Base-by-base conservation (phyloP, 2,329 filamentous ascomycete genomes). In the Plenodomus lindquistii region DNA sequence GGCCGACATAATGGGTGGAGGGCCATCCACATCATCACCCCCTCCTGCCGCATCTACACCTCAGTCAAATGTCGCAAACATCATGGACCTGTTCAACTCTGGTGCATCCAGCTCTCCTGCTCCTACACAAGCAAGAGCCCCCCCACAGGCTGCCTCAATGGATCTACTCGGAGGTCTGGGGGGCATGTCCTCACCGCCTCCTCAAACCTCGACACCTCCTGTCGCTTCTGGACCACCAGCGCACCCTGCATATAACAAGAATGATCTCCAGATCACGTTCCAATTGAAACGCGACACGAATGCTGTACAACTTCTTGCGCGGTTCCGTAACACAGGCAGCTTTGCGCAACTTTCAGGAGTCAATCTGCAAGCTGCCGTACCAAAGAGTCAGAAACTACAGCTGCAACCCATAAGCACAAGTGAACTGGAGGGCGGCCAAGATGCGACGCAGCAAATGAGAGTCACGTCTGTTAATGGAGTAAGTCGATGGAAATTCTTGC, bases 321-420 rank as follows among this genome's bases (percentile, higher is more conserved):
- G 86, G 8, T 99, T 99, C 79, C 84, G 83, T 34, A 97, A 97
- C 72, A 82, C 76, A 0, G 87, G 86, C 13, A 79, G 80, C 48
- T 84, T 87, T 22, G 81, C 80, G 13, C 75, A 78, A 13, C 79
- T 97, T 40, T 85, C 85, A 15, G 84, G 82, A 38, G 89, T 97
- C 22, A 90, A 89, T 20, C 73, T 99, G 57, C 94, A 99, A 72
- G 94, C 93, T 37, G 94, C 94, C 1, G 94, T 99, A 44, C 94
- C 94, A 8, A 99, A 97, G 76, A 91, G 89, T 37, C 94, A 99
- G 75, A 96, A 94, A 71, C 76, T 99, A 64, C 91, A 97, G 70
- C 77, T 99, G 57, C 87, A 95, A 70, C 90, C 87, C 49, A 96
- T 99, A 59, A 96, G 90, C 59, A 89, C 84, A 57, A 77, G 86